Base-by-base conservation (phyloP, 2,329 filamentous ascomycete genomes). In the Cordyceps cateniannulata region DNA sequence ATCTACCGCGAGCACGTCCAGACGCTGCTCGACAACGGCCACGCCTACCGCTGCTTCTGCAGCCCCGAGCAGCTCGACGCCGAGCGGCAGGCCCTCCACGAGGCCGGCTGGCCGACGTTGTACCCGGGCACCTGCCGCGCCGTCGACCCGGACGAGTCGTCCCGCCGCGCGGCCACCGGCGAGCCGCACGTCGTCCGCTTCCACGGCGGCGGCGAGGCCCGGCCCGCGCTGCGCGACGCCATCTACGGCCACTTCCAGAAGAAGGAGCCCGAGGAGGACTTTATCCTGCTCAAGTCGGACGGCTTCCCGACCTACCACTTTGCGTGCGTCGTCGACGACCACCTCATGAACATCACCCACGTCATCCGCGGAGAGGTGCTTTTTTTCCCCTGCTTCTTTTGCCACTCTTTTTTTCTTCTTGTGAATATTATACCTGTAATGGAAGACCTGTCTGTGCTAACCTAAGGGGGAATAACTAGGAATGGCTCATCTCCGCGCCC, bases 401-500 rank as follows among this genome's bases (percentile, higher is more conserved):
- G 16, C 12, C 16, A 27, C 9, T 5, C 32, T 2, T 35, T 12
- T 35, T 10, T 2, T 35, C 32, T 35, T 10, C 10, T 35, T 35
- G 6, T 12, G 4, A 10, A 10, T 12, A 12, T 35, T 35, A 2
- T 35, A 35, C 4, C 32, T 42, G 38, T 8, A n/a, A 18, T 14
- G 2, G 29, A 35, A 12, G 29, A 35, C 14, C 6, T 12, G 9
- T 32, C 18, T 5, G 9, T 20, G 9, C 14, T 44, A 40, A 29
- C 8, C 38, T 27, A 44, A 29, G 25, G 16, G 14, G 27, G 16
- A 16, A 32, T 12, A 10, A 8, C 47, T 18, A 59, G 81, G 95
- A 99, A 82, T 99, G 95, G 95, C 89, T 99, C 76, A 85, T 93
- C 38, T 96, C 93, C 0, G 98, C 95, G 0, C 92, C 93, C 0